These are phyloP conservation scores for Ulota crispa DNA, from an alignment of 225 moss, liverwort and hornwort genomes.

Conservation along the genomic window DNA sequence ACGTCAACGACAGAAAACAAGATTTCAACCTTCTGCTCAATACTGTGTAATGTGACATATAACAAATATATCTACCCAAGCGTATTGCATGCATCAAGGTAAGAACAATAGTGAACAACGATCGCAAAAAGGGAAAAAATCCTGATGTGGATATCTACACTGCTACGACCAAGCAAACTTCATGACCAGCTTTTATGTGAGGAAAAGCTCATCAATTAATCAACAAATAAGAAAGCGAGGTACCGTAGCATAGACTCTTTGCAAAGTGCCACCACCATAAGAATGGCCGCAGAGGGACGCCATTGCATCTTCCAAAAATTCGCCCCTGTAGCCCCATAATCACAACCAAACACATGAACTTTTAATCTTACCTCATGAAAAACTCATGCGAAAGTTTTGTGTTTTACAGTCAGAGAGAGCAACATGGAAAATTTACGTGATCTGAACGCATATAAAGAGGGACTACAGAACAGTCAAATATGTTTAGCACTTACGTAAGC, in stretches of 20 bases:
- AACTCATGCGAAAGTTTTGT: not conserved
- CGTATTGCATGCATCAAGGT: not conserved
- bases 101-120: not conserved
- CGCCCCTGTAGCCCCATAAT: slow-evolving; percentile 53
- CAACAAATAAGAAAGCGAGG: slow-evolving; percentile 8
- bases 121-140: not conserved
- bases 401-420: not conserved
- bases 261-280: slow-evolving; percentile 69
- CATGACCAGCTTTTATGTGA: not conserved
- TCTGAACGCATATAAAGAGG: slow-evolving; percentile 11
- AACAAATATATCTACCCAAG: not conserved
- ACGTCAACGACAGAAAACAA: not conserved
- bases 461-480: not conserved
- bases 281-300: slow-evolving; percentile 80
- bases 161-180: not conserved
- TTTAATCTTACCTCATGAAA: not conserved
- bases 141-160: not conserved
- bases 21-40: not conserved
- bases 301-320: slow-evolving; percentile 80
- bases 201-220: not conserved
- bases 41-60: not conserved
- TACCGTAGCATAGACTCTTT: slow-evolving; percentile 78
- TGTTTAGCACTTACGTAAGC: slow-evolving; percentile 49
- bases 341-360: not conserved
- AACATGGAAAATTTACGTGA: not conserved